Conservation (phyloP, 2,329 filamentous ascomycete genomes). For the Aspergillus versicolor region DNA sequence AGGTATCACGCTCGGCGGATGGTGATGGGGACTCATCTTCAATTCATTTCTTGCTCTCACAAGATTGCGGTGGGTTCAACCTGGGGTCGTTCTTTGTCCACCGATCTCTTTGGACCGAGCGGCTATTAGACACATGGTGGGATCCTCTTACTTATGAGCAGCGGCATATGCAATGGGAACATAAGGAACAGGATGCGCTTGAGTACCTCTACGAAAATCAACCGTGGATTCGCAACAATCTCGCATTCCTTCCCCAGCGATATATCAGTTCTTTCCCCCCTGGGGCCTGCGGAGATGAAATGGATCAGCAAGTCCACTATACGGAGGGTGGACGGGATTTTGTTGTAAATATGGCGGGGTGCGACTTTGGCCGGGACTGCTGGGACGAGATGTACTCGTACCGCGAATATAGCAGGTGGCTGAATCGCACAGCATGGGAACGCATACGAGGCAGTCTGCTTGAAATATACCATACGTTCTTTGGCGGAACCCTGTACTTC, state of each 20-base stretch:
- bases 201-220: slow-evolving; percentile 90
- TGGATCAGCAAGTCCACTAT: slow-evolving; percentile 78
- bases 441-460: slow-evolving; percentile 42
- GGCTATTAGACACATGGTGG: slow-evolving; percentile 95
- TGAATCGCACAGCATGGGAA: slow-evolving; percentile 84
- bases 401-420: slow-evolving; percentile 82
- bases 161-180: slow-evolving; percentile 98
- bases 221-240: slow-evolving; percentile 86
- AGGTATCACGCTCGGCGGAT: slow-evolving; percentile 65
- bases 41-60: slow-evolving; percentile 82
- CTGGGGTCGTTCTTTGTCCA: slow-evolving; percentile 91
- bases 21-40: slow-evolving; percentile 77
- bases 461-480: slow-evolving; percentile 23
- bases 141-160: slow-evolving; percentile 97
- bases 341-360: slow-evolving; percentile 97
- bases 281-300: slow-evolving; percentile 69
- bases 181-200: slow-evolving; percentile 95
- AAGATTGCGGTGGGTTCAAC: slow-evolving; percentile 96
- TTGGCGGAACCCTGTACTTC: slow-evolving; percentile 9
- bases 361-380: slow-evolving; percentile 94
- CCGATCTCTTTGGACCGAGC: slow-evolving; percentile 84
- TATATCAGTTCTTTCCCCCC: slow-evolving; percentile 92
- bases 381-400: slow-evolving; percentile 98
- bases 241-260: slow-evolving; percentile 86
- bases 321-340: slow-evolving; percentile 83